These are phyloP conservation scores for Pleurotus sapidus DNA, from an alignment of 768 basidiomycete species.

Conservation along the genomic window DNA sequence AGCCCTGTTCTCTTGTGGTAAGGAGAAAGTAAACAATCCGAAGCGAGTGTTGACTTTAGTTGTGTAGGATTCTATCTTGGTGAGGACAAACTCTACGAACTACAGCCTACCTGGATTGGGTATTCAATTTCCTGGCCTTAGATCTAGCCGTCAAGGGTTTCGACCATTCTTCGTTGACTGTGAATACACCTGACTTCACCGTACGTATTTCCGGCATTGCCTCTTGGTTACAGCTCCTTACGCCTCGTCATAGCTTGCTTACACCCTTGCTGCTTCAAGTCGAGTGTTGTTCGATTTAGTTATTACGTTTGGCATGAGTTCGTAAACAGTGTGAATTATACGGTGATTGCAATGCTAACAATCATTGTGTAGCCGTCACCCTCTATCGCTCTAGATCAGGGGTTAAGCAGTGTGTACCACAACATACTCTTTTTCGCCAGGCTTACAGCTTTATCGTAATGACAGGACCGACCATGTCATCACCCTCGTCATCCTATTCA, in stretches of 20 bases:
- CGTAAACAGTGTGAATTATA: not conserved
- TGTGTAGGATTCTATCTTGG: too few species aligned
- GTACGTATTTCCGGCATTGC: not conserved
- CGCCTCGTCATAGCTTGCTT: not conserved
- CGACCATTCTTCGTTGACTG: not conserved
- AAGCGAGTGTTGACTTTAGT: too few species aligned
- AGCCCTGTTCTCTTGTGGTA: constrained; percentile 1
- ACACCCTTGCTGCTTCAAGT: not conserved
- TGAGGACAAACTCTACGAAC: too few species aligned
- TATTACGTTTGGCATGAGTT: not conserved
- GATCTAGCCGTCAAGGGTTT: not conserved
- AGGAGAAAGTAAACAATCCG: not conserved
- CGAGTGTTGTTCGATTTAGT: not conserved
- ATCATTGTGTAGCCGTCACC: not conserved
- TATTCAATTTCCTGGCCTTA: not conserved
- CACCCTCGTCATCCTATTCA: constrained; percentile 4
- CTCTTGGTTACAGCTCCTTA: not conserved
- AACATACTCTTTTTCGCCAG: not conserved
- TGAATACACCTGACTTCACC: not conserved
- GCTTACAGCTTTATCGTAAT: not conserved
- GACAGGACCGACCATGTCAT: constrained; percentile 6
- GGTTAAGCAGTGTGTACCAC: not conserved
- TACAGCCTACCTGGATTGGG: too few species aligned
- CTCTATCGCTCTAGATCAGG: constrained; percentile 1
- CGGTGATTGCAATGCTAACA: not conserved